Evolutionary conservation across 2,329 filamentous ascomycete genomes (phyloP).

Genomic region (Colletotrichum cereale): DNA sequence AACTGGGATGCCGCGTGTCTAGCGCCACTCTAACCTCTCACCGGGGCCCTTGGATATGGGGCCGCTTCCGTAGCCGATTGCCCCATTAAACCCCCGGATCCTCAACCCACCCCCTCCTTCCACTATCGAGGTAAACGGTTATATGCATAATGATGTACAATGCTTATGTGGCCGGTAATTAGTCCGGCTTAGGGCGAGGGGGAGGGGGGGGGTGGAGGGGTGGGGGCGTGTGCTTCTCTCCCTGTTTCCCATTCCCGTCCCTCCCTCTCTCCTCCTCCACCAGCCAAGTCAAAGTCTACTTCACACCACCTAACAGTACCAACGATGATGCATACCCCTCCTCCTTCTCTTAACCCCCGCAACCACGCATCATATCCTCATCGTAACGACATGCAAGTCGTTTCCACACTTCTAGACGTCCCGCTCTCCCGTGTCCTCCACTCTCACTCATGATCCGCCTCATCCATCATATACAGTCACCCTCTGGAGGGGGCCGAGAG

Average conservation of each 20-base stretch:
- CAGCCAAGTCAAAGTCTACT: slow-evolving; percentile 6
- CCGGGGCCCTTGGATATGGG: slow-evolving; percentile 5
- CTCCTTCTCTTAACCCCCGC: neutral
- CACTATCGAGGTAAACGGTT: slow-evolving; percentile 14
- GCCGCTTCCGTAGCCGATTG: slow-evolving; percentile 25
- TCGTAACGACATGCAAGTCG: slow-evolving; percentile 32
- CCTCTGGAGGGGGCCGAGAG: too few relatives aligned
- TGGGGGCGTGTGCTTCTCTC: slow-evolving; percentile 24
- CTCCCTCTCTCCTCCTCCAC: neutral
- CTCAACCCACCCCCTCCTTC: neutral
- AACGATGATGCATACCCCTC: slow-evolving; percentile 9
- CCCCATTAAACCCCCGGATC: neutral
- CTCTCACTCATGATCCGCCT: slow-evolving; percentile 21
- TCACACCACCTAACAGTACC: slow-evolving; percentile 8
- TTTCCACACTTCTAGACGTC: slow-evolving; percentile 21
- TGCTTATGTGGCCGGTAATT: slow-evolving; percentile 2
- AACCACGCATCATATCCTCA: slow-evolving; percentile 8
- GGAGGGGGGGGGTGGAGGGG: slow-evolving; percentile 20
- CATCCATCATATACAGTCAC: slow-evolving; percentile 11
- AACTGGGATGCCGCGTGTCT: slow-evolving; percentile 36
- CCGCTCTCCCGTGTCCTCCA: slow-evolving; percentile 12
- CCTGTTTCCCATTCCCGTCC: neutral
- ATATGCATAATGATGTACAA: slow-evolving; percentile 12
- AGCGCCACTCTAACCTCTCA: slow-evolving; percentile 22
- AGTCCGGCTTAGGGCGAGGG: slow-evolving; percentile 4